Evolutionary conservation across 495 filamentous ascomycete genomes (phyloP).

Genomic region (Lepidopterella palustris): DNA sequence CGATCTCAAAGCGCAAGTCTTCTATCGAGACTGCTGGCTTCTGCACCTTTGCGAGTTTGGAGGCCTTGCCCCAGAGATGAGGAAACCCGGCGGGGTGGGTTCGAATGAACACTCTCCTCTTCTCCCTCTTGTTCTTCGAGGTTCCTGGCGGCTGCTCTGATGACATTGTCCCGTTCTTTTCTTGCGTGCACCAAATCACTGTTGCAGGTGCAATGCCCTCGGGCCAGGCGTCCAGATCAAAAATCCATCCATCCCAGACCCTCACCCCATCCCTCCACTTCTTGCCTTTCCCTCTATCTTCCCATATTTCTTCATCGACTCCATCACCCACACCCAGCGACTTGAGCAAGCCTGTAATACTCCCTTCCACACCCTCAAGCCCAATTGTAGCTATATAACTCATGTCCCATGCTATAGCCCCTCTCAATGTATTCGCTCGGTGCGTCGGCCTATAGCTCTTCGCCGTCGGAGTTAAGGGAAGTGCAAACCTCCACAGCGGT

Average conservation of each 20-base stretch:
- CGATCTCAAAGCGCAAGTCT: constrained; percentile 88
- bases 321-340: constrained; percentile 54
- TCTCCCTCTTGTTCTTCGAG: constrained; percentile 37
- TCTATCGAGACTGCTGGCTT: constrained; percentile 70
- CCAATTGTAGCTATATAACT: constrained; percentile 89
- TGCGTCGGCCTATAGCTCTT: constrained; percentile 88
- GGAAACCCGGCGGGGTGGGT: constrained; percentile 86
- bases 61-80: constrained; percentile 73
- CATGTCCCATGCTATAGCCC: constrained; percentile 81
- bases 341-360: constrained; percentile 58
- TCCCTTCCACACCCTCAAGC: constrained; percentile 59
- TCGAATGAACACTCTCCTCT: constrained; percentile 62
- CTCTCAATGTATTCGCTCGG: constrained; percentile 62
- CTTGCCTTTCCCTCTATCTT: constrained; percentile 45
- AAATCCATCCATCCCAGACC: constrained; percentile 60
- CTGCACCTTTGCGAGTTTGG: constrained; percentile 62
- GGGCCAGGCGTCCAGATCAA: constrained; percentile 46
- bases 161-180: constrained; percentile 4
- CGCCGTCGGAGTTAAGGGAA: constrained; percentile 76
- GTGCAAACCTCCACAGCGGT: constrained; percentile 81
- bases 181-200: constrained; percentile 56
- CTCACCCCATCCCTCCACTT: constrained; percentile 74
- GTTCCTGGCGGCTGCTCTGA: constrained; percentile 36
- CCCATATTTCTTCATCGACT: constrained; percentile 39
- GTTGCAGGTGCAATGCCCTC: constrained; percentile 67